Conservation (phyloP, 495 filamentous ascomycete genomes). For the Penicillium turbatum region DNA sequence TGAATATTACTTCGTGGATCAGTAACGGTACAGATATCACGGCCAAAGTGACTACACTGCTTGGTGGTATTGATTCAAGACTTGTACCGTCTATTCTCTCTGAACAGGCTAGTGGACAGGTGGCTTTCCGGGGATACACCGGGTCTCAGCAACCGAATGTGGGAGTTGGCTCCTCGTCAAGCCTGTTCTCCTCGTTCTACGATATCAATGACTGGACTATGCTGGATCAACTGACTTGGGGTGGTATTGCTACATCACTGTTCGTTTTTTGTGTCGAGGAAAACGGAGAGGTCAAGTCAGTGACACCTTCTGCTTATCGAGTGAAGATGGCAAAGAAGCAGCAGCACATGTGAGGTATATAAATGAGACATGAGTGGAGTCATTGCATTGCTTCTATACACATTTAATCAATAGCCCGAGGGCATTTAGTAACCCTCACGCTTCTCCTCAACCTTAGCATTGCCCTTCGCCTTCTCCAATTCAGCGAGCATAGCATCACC, state of each 20-base stretch:
- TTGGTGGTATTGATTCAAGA: conserved; percentile 10
- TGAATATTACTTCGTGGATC: conserved; percentile 44
- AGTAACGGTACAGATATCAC: conserved; percentile 42
- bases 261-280: conserved; percentile 35
- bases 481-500: conserved; percentile 33
- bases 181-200: conserved; percentile 10
- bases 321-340: conserved; percentile 5
- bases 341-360: not conserved
- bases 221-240: conserved; percentile 25
- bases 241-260: conserved; percentile 21
- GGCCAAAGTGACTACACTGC: conserved; percentile 31
- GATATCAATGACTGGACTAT: conserved; percentile 20
- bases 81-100: conserved; percentile 29
- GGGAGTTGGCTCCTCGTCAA: not conserved
- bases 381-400: not conserved
- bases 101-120: conserved; percentile 14
- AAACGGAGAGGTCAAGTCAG: conserved; percentile 24
- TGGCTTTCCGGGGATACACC: conserved; percentile 27
- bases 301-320: conserved; percentile 19
- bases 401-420: not conserved
- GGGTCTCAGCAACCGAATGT: conserved; percentile 15
- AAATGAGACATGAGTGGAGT: not conserved
- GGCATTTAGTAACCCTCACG: conserved; percentile 1
- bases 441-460: conserved; percentile 5
- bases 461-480: conserved; percentile 31